Conservation (phyloP, 2,329 filamentous ascomycete genomes). For the Rhynchosporium secalis region DNA sequence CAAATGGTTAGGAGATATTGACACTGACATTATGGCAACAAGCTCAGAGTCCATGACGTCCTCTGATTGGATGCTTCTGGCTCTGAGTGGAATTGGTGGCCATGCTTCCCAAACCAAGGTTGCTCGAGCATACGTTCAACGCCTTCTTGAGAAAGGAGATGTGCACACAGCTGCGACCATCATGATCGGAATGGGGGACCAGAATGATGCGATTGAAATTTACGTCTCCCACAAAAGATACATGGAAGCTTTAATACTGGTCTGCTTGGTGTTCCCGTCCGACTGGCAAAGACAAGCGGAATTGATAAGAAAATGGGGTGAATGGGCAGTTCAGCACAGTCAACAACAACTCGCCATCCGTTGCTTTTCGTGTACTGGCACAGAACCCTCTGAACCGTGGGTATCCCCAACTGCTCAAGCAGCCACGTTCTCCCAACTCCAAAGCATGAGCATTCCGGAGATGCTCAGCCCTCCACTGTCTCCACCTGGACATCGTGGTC, state of each 20-base stretch:
- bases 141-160: slow-evolving; percentile 85
- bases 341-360: slow-evolving; percentile 89
- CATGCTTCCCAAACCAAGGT: slow-evolving; percentile 83
- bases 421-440: slow-evolving; percentile 56
- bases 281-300: slow-evolving; percentile 92
- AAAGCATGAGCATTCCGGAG: slow-evolving; percentile 59
- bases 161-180: slow-evolving; percentile 91
- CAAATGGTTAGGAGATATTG: slow-evolving; percentile 89
- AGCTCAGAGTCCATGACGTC: slow-evolving; percentile 86
- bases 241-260: slow-evolving; percentile 89
- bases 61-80: slow-evolving; percentile 95
- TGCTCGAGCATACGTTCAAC: slow-evolving; percentile 85
- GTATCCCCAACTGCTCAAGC: slow-evolving; percentile 76
- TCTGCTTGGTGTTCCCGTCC: slow-evolving; percentile 75
- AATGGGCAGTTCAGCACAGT: slow-evolving; percentile 81
- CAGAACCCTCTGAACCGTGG: slow-evolving; percentile 85
- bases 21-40: slow-evolving; percentile 76
- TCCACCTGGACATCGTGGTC: slow-evolving; percentile 63
- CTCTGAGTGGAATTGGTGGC: slow-evolving; percentile 82
- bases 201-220: slow-evolving; percentile 93
- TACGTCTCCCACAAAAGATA: slow-evolving; percentile 89
- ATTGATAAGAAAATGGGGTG: slow-evolving; percentile 92
- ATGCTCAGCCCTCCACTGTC: slow-evolving; percentile 72
- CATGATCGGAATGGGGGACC: slow-evolving; percentile 86
- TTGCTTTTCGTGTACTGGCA: slow-evolving; percentile 87